A percentile compares a stretch with the other conserved stretches of the same genome.
Evolutionary conservation across 345 rosid species (phyloP).

Genomic region (Pugionium cornutum): DNA sequence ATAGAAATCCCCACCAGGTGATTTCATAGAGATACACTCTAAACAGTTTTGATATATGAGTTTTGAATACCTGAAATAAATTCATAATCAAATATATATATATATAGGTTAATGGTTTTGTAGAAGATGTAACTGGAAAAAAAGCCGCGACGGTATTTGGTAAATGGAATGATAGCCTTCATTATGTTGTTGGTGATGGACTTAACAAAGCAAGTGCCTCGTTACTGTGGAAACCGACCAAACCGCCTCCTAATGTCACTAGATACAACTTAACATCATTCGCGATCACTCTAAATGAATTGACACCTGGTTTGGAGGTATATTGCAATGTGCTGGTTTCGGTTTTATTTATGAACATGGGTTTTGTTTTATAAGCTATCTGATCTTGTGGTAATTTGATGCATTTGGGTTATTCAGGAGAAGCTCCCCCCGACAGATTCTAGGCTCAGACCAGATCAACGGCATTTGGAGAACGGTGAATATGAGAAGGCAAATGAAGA

Average conservation of each 20-base stretch:
- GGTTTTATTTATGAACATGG: background rate
- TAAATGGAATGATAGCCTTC: slow-evolving; percentile 93
- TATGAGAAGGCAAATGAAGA: slow-evolving; percentile 91
- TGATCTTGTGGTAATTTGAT: slow-evolving; percentile 12
- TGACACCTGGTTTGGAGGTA: slow-evolving; percentile 92
- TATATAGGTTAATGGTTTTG: slow-evolving; percentile 75
- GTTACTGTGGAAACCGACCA: slow-evolving; percentile 79
- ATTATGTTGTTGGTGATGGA: slow-evolving; percentile 54
- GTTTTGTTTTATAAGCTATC: background rate
- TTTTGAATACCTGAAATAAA: slow-evolving; percentile 9
- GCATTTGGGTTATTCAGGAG: slow-evolving; percentile 55
- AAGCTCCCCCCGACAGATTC: slow-evolving; percentile 97
- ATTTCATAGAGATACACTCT: slow-evolving; percentile 5
- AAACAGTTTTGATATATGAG: background rate
- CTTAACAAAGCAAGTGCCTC: slow-evolving; percentile 51
- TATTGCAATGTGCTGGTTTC: background rate
- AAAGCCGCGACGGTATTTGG: slow-evolving; percentile 73
- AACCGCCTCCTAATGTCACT: slow-evolving; percentile 74
- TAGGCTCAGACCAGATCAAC: slow-evolving; percentile 93
- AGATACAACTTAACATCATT: slow-evolving; percentile 96
- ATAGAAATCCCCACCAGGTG: slow-evolving; percentile 93
- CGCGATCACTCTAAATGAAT: slow-evolving; percentile 84
- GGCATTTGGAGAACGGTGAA: slow-evolving; percentile 96
- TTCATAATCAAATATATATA: background rate
- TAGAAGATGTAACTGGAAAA: slow-evolving; percentile 69